Conservation (phyloP, 768 basidiomycete species). For the Trametes punicea region DNA sequence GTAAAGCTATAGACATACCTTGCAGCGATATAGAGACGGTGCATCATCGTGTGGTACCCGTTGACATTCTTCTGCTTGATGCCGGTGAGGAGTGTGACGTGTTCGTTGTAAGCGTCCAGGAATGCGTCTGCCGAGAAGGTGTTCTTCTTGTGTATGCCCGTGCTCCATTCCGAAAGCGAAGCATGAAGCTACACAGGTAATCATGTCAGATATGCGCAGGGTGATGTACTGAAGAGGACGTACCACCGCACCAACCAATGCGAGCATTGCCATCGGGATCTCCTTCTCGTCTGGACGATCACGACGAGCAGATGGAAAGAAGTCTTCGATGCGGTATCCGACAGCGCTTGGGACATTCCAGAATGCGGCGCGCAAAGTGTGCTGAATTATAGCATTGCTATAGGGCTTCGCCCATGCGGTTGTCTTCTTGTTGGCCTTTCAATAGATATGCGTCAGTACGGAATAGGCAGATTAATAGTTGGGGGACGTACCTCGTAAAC, state of each 20-base stretch:
- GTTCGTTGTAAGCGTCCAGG: conserved; percentile 8
- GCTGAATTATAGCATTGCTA: too few relatives aligned
- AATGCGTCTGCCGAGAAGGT: conserved; percentile 7
- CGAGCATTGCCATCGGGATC: conserved; percentile 3
- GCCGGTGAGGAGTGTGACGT: background rate
- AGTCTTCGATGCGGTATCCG: background rate
- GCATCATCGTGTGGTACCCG: conserved; percentile 9
- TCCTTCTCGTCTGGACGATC: conserved; percentile 2
- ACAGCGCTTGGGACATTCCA: background rate
- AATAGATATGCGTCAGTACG: too few relatives aligned
- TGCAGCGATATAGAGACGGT: background rate
- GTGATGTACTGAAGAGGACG: background rate
- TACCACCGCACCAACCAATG: conserved; percentile 9
- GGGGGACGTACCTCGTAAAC: too few relatives aligned
- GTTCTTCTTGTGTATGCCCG: background rate
- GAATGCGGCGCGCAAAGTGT: background rate
- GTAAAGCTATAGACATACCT: background rate
- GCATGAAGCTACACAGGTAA: conserved; percentile 3
- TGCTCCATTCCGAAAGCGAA: background rate
- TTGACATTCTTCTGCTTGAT: background rate
- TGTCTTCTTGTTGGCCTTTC: too few relatives aligned
- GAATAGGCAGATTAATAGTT: too few relatives aligned
- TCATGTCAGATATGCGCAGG: background rate
- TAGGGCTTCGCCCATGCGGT: too few relatives aligned
- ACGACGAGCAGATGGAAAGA: background rate